These are phyloP conservation scores for Phytophthora melonis DNA, from an alignment of 352 stramenopile species.

Conservation along the genomic window DNA sequence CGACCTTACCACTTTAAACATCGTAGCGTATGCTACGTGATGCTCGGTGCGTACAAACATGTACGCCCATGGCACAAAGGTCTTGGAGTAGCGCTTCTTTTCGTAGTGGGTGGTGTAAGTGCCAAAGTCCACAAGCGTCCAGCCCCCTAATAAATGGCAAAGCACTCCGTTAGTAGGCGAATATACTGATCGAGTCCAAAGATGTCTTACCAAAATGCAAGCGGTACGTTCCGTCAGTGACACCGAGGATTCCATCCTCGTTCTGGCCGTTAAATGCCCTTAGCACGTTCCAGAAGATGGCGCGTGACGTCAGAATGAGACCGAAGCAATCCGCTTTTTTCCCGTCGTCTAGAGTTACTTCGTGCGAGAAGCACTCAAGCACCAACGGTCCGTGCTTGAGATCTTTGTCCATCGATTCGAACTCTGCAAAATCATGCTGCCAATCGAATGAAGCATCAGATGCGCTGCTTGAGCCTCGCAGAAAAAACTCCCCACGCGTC, in stretches of 20 bases:
- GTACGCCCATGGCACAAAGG: neutral
- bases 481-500: slow-evolving; percentile 11
- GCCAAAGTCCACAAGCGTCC: neutral
- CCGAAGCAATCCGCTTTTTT: neutral
- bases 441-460: neutral
- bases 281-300: too few species aligned
- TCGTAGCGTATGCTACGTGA: neutral
- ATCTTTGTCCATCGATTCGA: slow-evolving; percentile 5
- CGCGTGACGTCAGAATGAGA: neutral
- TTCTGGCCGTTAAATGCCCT: neutral
- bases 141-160: neutral
- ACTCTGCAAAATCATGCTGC: neutral
- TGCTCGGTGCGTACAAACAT: neutral
- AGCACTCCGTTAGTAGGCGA: neutral
- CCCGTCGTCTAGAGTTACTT: slow-evolving; percentile 9
- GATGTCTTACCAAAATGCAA: neutral
- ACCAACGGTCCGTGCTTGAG: slow-evolving; percentile 3
- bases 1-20: neutral
- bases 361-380: slow-evolving; percentile 12
- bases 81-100: neutral
- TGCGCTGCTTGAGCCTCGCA: neutral
- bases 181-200: neutral
- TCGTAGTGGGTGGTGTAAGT: neutral
- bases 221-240: neutral
- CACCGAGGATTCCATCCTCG: neutral